phyloP scores from a whole-genome alignment of 2,329 filamentous ascomycete genomes.

The Escovopsis weberi region DNA sequence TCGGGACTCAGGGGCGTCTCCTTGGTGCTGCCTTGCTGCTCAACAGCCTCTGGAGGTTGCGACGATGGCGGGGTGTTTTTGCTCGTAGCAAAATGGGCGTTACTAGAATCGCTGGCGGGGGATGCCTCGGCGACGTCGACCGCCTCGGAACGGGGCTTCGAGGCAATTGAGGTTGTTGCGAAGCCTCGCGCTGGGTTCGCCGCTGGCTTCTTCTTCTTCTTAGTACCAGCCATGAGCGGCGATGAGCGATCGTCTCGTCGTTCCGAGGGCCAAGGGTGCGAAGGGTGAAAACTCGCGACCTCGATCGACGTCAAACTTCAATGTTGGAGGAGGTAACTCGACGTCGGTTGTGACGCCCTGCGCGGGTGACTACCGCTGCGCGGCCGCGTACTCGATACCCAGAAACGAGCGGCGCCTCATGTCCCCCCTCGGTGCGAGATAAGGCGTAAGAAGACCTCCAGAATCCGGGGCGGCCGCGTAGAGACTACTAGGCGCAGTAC shows the following conservation, averaged over 20 bases:
- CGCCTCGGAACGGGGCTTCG: slow-evolving; percentile 56
- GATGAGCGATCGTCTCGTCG: slow-evolving; percentile 1
- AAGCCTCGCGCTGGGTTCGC: slow-evolving; percentile 85
- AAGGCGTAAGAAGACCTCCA: no score
- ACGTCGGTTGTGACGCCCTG: no score
- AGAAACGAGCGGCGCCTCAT: no score
- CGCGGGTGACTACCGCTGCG: no score
- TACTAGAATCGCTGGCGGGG: slow-evolving; percentile 10
- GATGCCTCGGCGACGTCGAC: slow-evolving; percentile 20
- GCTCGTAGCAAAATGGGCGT: slow-evolving; percentile 17
- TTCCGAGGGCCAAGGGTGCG: neutral
- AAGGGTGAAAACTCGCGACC: neutral
- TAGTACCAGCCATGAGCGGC: slow-evolving; percentile 47
- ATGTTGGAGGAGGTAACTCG: no score
- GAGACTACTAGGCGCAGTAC: no score
- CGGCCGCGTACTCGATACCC: no score
- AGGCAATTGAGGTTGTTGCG: slow-evolving; percentile 83
- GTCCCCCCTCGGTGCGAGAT: no score
- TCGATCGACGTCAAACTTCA: no score
- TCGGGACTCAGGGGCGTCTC: slow-evolving; percentile 56
- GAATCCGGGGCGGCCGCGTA: no score
- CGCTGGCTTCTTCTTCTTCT: slow-evolving; percentile 85
- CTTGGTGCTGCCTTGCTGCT: slow-evolving; percentile 4
- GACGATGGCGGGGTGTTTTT: slow-evolving; percentile 10
- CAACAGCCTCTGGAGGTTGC: neutral